Evolutionary conservation across 345 rosid genomes (phyloP).

Genomic region (Linum lewisii): DNA sequence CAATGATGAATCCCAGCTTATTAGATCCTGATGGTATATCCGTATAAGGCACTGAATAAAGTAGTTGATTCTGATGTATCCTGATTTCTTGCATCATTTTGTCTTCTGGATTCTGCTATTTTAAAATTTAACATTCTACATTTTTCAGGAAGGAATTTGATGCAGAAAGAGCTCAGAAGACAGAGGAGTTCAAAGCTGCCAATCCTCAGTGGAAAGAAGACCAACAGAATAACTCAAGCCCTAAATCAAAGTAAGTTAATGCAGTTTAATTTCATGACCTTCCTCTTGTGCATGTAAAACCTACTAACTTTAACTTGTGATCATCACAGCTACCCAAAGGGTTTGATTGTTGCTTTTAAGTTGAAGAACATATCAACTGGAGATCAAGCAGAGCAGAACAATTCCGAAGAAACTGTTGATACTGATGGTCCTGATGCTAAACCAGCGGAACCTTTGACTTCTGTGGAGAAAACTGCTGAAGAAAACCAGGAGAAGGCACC

Average conservation of each 20-base stretch:
- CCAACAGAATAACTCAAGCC: constrained; percentile 33
- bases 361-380: constrained; percentile 43
- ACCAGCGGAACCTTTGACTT: constrained; percentile 12
- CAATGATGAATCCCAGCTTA: too few species aligned
- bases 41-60: too few species aligned
- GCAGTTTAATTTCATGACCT: background rate
- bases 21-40: too few species aligned
- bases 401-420: constrained; percentile 21
- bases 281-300: constrained; percentile 7
- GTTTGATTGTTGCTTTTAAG: constrained; percentile 71
- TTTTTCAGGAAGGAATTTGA: constrained; percentile 77
- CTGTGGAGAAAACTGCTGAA: constrained; percentile 10
- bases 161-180: constrained; percentile 45
- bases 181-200: constrained; percentile 36
- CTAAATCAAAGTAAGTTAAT: constrained; percentile 42
- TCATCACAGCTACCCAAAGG: constrained; percentile 65
- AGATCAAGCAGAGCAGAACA: constrained; percentile 27
- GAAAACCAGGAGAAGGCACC: constrained; percentile 16
- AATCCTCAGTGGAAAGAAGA: constrained; percentile 25
- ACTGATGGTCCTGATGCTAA: constrained; percentile 17
- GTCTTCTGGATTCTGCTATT: background rate
- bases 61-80: too few species aligned
- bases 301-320: constrained; percentile 10
- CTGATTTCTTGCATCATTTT: too few species aligned
- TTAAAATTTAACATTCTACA: background rate